Evolutionary conservation across 352 stramenopile species (phyloP).

Genomic region (Pythium phragmiticola): DNA sequence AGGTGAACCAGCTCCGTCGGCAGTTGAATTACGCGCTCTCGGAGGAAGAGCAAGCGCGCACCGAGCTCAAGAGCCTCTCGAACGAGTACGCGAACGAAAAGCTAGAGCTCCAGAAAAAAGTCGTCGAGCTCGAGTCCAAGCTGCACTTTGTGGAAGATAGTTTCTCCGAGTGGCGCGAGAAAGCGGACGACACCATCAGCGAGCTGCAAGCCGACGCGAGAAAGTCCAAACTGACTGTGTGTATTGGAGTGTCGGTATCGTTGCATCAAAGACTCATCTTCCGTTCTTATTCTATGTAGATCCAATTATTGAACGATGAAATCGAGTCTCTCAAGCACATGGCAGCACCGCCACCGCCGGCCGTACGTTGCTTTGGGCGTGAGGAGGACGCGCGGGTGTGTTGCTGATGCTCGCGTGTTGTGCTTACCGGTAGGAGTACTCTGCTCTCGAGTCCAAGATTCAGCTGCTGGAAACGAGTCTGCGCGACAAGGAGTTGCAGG

Average conservation of each 20-base stretch:
- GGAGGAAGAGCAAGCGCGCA: constrained; percentile 63
- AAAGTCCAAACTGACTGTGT: constrained; percentile 59
- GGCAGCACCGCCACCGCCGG: constrained; percentile 19
- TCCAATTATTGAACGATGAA: constrained; percentile 62
- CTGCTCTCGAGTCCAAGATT: constrained; percentile 65
- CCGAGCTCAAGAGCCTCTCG: constrained; percentile 53
- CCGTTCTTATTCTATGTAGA: constrained; percentile 26
- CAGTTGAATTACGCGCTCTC: constrained; percentile 63
- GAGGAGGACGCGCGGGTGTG: no score
- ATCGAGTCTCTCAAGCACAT: constrained; percentile 34
- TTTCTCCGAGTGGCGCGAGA: constrained; percentile 71
- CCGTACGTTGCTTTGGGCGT: constrained; percentile 5
- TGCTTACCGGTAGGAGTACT: constrained; percentile 35
- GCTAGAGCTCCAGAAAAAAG: constrained; percentile 61
- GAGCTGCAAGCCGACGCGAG: constrained; percentile 42
- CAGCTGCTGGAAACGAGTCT: constrained; percentile 61
- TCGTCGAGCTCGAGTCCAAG: constrained; percentile 70
- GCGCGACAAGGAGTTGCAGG: constrained; percentile 56
- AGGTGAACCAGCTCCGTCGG: constrained; percentile 61
- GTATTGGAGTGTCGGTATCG: not conserved
- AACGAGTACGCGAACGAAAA: constrained; percentile 58
- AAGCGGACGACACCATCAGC: constrained; percentile 52
- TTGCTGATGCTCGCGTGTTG: not conserved
- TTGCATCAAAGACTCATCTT: not conserved
- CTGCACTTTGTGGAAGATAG: constrained; percentile 61